A percentile compares a stretch with the other conserved stretches of the same genome.
Conservation (phyloP, 768 basidiomycete species). For the Boletus tomentosulus region DNA sequence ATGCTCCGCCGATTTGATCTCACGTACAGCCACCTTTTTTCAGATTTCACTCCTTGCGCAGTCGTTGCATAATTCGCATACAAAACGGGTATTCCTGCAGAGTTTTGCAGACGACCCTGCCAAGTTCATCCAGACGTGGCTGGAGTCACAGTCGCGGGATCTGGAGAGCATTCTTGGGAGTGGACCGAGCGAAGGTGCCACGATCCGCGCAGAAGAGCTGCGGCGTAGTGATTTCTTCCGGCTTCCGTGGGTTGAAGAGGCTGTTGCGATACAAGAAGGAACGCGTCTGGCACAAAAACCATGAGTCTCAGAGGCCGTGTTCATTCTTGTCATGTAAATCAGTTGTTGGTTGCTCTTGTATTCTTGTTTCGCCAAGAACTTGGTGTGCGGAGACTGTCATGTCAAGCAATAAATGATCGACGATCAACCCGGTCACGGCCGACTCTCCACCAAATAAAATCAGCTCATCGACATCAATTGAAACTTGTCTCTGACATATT, state of each 20-base stretch:
- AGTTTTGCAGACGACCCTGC: slow-evolving; percentile 78
- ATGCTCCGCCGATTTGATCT: slow-evolving; percentile 14
- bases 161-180: slow-evolving; percentile 86
- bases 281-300: slow-evolving; percentile 58
- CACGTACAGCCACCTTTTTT: slow-evolving; percentile 8
- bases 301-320: slow-evolving; percentile 10
- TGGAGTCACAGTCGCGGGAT: slow-evolving; percentile 89
- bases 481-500: background rate
- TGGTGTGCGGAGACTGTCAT: too few species aligned
- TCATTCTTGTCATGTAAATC: background rate
- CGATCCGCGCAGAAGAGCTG: slow-evolving; percentile 83
- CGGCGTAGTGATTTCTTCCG: slow-evolving; percentile 87
- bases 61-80: slow-evolving; percentile 79
- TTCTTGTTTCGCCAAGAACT: background rate
- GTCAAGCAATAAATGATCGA: slow-evolving; percentile 1
- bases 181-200: slow-evolving; percentile 74
- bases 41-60: slow-evolving; percentile 83
- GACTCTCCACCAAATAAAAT: slow-evolving; percentile 14
- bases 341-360: background rate
- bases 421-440: slow-evolving; percentile 11
- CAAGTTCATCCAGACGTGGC: slow-evolving; percentile 83
- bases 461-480: slow-evolving; percentile 3
- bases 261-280: slow-evolving; percentile 82
- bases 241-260: slow-evolving; percentile 89
- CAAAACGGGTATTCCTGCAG: slow-evolving; percentile 82